These are phyloP conservation scores for Isochrysis galbana DNA, from an alignment of 78 protist species.

Conservation along the genomic window DNA sequence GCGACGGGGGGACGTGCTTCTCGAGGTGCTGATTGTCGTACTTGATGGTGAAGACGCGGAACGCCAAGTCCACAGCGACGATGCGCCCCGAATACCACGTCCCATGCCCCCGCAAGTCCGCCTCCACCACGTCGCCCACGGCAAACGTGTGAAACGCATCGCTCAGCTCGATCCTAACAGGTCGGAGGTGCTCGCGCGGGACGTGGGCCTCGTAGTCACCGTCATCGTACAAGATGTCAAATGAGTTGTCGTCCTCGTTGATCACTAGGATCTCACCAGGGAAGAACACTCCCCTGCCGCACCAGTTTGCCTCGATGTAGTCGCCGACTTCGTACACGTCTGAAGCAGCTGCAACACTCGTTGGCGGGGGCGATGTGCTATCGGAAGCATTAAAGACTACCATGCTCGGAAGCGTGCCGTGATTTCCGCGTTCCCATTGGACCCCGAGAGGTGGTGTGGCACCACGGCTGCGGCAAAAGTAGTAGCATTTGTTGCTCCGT, in stretches of 20 bases:
- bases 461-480: not conserved
- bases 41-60: conserved; percentile 18
- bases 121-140: not conserved
- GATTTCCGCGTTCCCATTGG: not conserved
- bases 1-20: conserved; percentile 20
- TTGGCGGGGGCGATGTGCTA: not conserved
- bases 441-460: not conserved
- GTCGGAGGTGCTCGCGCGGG: not conserved
- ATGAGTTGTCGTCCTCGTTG: not conserved
- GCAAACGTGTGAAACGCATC: not conserved
- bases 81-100: not conserved
- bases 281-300: not conserved
- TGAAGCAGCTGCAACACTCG: not conserved
- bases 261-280: not conserved
- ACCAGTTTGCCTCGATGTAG: not conserved
- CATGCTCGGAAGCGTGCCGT: not conserved
- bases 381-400: not conserved
- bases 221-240: not conserved
- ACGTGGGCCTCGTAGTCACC: not conserved
- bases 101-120: not conserved
- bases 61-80: not conserved
- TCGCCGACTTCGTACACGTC: not conserved
- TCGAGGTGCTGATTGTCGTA: not conserved
- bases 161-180: not conserved
- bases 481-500: not conserved